phyloP scores from a whole-genome alignment of 2,329 filamentous ascomycete species.

The Neurospora crassa region DNA sequence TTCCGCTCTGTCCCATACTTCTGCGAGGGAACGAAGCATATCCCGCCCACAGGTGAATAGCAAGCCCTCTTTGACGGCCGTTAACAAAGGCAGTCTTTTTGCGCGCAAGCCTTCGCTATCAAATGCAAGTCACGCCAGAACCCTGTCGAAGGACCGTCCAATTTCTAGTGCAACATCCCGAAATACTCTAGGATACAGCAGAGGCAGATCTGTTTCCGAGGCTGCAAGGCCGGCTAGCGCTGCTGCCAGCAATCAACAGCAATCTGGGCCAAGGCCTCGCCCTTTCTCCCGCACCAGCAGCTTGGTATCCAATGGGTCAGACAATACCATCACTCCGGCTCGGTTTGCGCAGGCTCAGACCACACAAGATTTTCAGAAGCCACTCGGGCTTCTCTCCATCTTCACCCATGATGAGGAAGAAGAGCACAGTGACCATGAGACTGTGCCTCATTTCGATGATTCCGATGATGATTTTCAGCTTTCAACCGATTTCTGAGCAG shows the following conservation, averaged over 20 bases:
- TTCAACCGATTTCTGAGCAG: constrained; percentile 28
- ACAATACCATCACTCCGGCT: constrained; percentile 39
- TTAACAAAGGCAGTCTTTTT: constrained; percentile 6
- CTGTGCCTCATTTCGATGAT: constrained; percentile 27
- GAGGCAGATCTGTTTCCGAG: constrained; percentile 53
- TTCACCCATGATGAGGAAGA: constrained; percentile 41
- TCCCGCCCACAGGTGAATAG: constrained; percentile 18
- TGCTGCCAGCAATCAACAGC: constrained; percentile 9
- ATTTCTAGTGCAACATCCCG: constrained; percentile 60
- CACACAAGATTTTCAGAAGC: constrained; percentile 26
- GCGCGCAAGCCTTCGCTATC: constrained; percentile 25
- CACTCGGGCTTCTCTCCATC: constrained; percentile 44
- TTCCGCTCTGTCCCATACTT: constrained; percentile 29
- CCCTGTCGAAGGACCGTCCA: constrained; percentile 45
- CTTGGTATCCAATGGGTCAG: constrained; percentile 28
- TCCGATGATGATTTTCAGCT: constrained; percentile 50
- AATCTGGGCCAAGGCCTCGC: constrained; percentile 11
- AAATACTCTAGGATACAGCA: constrained; percentile 77
- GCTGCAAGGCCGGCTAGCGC: constrained; percentile 24
- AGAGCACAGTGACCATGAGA: constrained; percentile 32
- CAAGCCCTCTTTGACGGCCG: constrained; percentile 23
- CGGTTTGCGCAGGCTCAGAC: constrained; percentile 26
- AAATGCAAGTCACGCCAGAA: constrained; percentile 31
- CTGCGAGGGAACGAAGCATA: constrained; percentile 20
- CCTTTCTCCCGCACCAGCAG: constrained; percentile 25